These are phyloP conservation scores for Bryoerythrophyllum caledonicum DNA, from an alignment of 225 moss, liverwort and hornwort species.

Conservation along the genomic window DNA sequence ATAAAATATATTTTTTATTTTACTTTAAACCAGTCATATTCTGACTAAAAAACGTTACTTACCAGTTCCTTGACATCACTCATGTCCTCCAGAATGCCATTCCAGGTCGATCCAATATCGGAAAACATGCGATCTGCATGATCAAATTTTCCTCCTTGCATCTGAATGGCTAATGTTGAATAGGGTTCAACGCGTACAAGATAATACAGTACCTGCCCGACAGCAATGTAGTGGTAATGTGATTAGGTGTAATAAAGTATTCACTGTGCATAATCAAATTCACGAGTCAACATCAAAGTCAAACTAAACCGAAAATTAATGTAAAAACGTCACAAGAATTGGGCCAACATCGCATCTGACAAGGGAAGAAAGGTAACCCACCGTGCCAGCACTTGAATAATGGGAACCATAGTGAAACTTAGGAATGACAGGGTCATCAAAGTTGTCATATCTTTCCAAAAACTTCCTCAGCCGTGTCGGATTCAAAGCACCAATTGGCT, in stretches of 20 bases:
- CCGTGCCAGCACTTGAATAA: slow-evolving; percentile 95
- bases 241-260: no score
- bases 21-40: not conserved
- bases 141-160: slow-evolving; percentile 91
- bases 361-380: slow-evolving; percentile 40
- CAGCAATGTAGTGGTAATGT: no score
- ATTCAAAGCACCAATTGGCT: slow-evolving; percentile 88
- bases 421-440: slow-evolving; percentile 86
- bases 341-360: no score
- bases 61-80: slow-evolving; percentile 97
- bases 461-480: slow-evolving; percentile 71
- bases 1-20: not conserved
- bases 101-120: slow-evolving; percentile 82
- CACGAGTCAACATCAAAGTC: no score
- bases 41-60: slow-evolving; percentile 21
- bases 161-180: slow-evolving; percentile 77
- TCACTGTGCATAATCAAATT: no score
- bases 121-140: slow-evolving; percentile 93
- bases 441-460: slow-evolving; percentile 86
- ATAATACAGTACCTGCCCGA: slow-evolving; percentile 78
- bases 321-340: no score
- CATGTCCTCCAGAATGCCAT: slow-evolving; percentile 85
- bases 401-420: slow-evolving; percentile 95
- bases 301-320: no score
- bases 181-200: slow-evolving; percentile 82